Evolutionary conservation across 1,139 yeast species (phyloP).

Genomic region (Diutina mesorugosa): DNA sequence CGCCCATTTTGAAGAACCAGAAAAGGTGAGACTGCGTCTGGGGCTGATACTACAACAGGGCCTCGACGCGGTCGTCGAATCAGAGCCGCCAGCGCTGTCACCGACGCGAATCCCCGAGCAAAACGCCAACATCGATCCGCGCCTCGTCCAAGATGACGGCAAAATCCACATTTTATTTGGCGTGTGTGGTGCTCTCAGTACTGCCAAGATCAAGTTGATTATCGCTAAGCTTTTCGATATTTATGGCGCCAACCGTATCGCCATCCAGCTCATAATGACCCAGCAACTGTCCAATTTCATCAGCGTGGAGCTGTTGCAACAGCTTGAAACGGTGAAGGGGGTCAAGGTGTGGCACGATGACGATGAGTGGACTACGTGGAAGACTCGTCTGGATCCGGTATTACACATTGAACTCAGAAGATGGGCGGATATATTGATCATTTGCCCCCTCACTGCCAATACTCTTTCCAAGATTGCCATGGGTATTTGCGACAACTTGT

Average conservation of each 20-base stretch:
- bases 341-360: conserved; percentile 76
- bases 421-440: conserved; percentile 88
- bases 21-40: not conserved
- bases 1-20: not conserved
- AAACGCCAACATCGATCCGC: conserved; percentile 53
- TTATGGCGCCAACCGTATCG: conserved; percentile 59
- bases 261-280: conserved; percentile 74
- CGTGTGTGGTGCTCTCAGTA: conserved; percentile 81
- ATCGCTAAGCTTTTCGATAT: conserved; percentile 69
- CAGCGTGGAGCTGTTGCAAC: conserved; percentile 37
- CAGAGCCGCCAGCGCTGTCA: not conserved
- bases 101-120: conserved; percentile 18
- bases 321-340: conserved; percentile 21
- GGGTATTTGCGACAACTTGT: conserved; percentile 79
- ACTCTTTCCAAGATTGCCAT: conserved; percentile 81
- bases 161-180: conserved; percentile 78
- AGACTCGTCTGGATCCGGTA: conserved; percentile 76
- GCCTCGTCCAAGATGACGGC: conserved; percentile 85
- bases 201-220: conserved; percentile 61
- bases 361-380: conserved; percentile 92
- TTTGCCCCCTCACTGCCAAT: conserved; percentile 86
- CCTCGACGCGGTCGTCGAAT: not conserved
- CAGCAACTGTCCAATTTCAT: conserved; percentile 75
- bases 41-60: not conserved
- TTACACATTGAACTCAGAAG: conserved; percentile 84